Evolutionary conservation across 495 filamentous ascomycete species (phyloP), one percentile per base, ranked within the genome.

Genomic region (Chaetomium cochliodes): DNA sequence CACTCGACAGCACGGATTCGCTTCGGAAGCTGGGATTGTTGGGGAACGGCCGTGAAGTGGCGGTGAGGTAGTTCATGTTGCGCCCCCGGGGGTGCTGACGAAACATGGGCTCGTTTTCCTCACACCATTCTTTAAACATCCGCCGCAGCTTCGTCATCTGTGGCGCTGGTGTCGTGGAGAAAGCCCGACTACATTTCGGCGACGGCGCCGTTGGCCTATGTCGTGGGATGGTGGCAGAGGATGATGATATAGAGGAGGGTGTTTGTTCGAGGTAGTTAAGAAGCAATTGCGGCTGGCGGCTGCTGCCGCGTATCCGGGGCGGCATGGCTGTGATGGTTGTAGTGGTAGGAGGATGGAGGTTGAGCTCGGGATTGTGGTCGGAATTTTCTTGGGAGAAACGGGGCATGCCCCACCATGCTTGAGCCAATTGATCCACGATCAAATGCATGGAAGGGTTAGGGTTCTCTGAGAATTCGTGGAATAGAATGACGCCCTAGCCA

Each of bases 1-100:
- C 82, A 63, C 93, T 90, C 63, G 87, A 88, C 70, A 98, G 81
- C 42, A 98, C 90, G 3, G 82, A 77, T 69, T 91, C 83, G 72
- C 87, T 91, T 28, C 76, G 68, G 75, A 96, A 98, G 18, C 77
- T 63, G n/a, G 63, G 69, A 73, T 98, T 98, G 46, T 84, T 67
- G 0, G 92, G 92, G 69, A 96, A 98, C 0, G 91, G 91, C 55
- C 71, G 69, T 46, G 28, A 52, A 18, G 5, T 23, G 28, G 13
- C 2, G 28, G 25, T 23, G 3, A 75, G 23, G 26, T 73, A 72
- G 50, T 60, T 67, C 1, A 66, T 60, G 18, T 42, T n/a, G 26
- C 62, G 46, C 3, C 8, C 9, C 20, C 28, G 2, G 26, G 62
- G 15, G 63, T 52, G 5, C 63, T 39, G 44, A 6, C 59, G 57